Percentiles rank a stretch among this genome's conserved stretches.
phyloP scores from a whole-genome alignment of 331 rosid species.

The Malus hybrid region DNA sequence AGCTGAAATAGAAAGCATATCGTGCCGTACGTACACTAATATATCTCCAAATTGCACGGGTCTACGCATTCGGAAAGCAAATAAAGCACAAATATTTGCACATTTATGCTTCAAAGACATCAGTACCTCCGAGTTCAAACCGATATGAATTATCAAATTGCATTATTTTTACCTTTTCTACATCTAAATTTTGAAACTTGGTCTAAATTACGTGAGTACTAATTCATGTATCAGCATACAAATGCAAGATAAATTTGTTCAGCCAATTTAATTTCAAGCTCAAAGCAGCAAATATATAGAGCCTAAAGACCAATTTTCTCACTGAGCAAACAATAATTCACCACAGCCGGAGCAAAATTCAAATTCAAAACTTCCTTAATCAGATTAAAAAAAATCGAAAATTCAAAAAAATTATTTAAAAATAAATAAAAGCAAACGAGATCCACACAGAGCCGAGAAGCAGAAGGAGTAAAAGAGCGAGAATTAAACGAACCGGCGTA shows the following conservation, averaged over 20 bases:
- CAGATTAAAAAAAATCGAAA: neutral
- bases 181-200: neutral
- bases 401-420: neutral
- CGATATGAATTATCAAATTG: neutral
- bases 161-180: neutral
- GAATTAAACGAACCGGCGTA: constrained; percentile 58
- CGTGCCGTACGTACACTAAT: too few relatives aligned
- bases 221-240: neutral
- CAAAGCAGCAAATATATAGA: neutral
- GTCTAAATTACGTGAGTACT: neutral
- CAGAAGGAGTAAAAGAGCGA: neutral
- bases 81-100: neutral
- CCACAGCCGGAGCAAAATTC: neutral
- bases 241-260: neutral
- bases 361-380: neutral
- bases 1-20: too few relatives aligned
- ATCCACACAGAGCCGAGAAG: constrained; percentile 24
- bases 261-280: neutral
- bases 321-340: neutral
- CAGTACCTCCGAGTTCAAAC: neutral
- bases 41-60: neutral
- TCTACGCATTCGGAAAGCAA: neutral
- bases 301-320: neutral
- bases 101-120: neutral
- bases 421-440: neutral